phyloP scores from a whole-genome alignment of 2,329 filamentous ascomycete genomes.

The Phaeosphaeriaceae sp. region DNA sequence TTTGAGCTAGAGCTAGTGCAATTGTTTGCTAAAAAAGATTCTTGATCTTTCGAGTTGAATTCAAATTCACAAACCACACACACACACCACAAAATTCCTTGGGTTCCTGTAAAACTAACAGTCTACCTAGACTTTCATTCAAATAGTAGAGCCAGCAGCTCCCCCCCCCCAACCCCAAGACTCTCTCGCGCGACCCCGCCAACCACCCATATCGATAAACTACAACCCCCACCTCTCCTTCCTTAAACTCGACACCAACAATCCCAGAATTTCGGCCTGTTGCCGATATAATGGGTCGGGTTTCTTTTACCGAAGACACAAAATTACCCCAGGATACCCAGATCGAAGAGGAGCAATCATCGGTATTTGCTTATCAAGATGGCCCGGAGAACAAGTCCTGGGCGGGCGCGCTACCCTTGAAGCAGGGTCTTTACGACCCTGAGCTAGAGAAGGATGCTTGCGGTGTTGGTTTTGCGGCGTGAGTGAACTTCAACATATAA shows the following conservation, averaged over 20 bases:
- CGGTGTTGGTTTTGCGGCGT: slow-evolving; percentile 99
- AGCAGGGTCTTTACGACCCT: slow-evolving; percentile 98
- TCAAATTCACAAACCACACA: no score
- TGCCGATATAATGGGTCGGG: slow-evolving; percentile 62
- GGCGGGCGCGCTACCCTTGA: slow-evolving; percentile 93
- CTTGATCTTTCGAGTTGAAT: slow-evolving; percentile 5
- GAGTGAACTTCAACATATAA: slow-evolving; percentile 51
- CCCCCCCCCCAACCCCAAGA: slow-evolving; percentile 18
- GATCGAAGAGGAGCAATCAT: slow-evolving; percentile 65
- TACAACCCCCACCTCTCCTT: slow-evolving; percentile 19
- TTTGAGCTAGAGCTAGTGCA: slow-evolving; percentile 23
- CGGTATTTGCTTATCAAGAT: slow-evolving; percentile 83
- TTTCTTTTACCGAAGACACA: slow-evolving; percentile 59
- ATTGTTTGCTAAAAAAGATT: slow-evolving; percentile 11
- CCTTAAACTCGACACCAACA: slow-evolving; percentile 30
- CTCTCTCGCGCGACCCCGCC: slow-evolving; percentile 32
- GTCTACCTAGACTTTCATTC: slow-evolving; percentile 15
- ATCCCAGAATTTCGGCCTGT: slow-evolving; percentile 52
- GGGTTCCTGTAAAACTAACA: slow-evolving; percentile 20
- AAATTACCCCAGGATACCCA: slow-evolving; percentile 53
- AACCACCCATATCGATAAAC: slow-evolving; percentile 26
- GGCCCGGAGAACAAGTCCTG: slow-evolving; percentile 83
- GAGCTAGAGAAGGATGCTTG: slow-evolving; percentile 98
- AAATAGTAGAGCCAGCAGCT: slow-evolving; percentile 33
- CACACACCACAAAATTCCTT: not conserved